Percentiles rank a stretch among this genome's conserved stretches.
phyloP scores from a whole-genome alignment of 2,329 filamentous ascomycete genomes.

The Cylindrodendrum hubeiense region DNA sequence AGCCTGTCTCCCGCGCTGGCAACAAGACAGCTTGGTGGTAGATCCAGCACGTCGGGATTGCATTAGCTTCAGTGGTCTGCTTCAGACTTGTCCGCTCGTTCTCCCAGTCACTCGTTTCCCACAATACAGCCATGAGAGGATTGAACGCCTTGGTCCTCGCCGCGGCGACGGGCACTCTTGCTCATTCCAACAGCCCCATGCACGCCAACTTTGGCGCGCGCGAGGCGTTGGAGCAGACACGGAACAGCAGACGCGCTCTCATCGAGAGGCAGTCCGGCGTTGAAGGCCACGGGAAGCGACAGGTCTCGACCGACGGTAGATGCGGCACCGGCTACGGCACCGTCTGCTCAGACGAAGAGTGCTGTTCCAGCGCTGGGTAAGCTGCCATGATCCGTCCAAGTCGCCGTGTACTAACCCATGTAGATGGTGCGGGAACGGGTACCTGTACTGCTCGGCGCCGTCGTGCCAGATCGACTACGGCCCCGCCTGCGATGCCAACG shows the following conservation, averaged over 20 bases:
- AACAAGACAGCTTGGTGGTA: background rate
- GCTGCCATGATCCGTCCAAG: conserved; percentile 11
- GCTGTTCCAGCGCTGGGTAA: conserved; percentile 59
- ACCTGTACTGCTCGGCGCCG: conserved; percentile 70
- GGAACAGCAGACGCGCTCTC: background rate
- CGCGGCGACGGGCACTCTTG: conserved; percentile 15
- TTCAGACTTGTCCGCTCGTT: conserved; percentile 35
- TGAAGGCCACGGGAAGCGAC: conserved; percentile 28
- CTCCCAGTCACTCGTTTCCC: conserved; percentile 35
- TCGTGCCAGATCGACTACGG: conserved; percentile 72
- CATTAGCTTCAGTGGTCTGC: conserved; percentile 1
- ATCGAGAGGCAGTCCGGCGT: background rate
- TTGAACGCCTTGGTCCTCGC: conserved; percentile 14
- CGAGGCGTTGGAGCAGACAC: conserved; percentile 3
- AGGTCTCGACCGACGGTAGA: conserved; percentile 55
- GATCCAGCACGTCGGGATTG: conserved; percentile 3
- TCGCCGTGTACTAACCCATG: background rate
- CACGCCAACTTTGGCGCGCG: no score
- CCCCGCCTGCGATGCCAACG: conserved; percentile 72
- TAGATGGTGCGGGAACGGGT: conserved; percentile 67
- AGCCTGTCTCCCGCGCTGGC: background rate
- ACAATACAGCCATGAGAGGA: conserved; percentile 30
- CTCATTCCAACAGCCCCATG: background rate
- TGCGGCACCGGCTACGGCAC: conserved; percentile 53
- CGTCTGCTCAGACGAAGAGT: conserved; percentile 51